These are phyloP conservation scores for Yamadazyma taylorii DNA, from an alignment of 1,139 yeast genomes.

Conservation along the genomic window DNA sequence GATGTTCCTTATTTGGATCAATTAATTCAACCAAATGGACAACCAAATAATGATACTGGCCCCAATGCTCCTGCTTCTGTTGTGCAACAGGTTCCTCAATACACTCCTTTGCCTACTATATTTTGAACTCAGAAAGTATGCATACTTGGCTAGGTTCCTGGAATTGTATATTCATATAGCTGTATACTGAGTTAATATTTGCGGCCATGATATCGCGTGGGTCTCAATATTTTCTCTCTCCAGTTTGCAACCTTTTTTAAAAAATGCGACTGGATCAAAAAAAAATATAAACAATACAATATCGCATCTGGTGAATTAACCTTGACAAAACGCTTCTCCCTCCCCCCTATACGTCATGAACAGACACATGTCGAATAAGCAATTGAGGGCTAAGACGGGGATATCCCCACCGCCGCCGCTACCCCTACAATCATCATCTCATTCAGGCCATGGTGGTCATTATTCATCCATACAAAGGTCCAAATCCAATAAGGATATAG, in stretches of 20 bases:
- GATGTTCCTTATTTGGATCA: constrained; percentile 26
- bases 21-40: constrained; percentile 56
- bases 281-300: no score
- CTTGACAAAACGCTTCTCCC: constrained; percentile 1
- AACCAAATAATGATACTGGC: constrained; percentile 65
- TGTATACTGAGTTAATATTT: no score
- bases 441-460: no score
- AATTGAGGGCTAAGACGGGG: constrained; percentile 11
- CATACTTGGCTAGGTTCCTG: no score
- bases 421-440: no score
- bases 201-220: no score
- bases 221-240: no score
- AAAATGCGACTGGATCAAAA: no score
- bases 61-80: constrained; percentile 27
- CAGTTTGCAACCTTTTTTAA: no score
- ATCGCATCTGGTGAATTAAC: no score
- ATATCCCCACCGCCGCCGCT: constrained; percentile 11
- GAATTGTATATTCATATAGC: no score
- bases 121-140: no score
- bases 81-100: constrained; percentile 19
- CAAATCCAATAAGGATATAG: constrained; percentile 4
- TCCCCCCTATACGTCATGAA: constrained; percentile 1
- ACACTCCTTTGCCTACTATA: constrained; percentile 12
- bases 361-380: constrained; percentile 8
- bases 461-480: constrained; percentile 6